Evolutionary conservation across 169 alveolate species (phyloP).

Genomic region (Plasmodium malariae): DNA sequence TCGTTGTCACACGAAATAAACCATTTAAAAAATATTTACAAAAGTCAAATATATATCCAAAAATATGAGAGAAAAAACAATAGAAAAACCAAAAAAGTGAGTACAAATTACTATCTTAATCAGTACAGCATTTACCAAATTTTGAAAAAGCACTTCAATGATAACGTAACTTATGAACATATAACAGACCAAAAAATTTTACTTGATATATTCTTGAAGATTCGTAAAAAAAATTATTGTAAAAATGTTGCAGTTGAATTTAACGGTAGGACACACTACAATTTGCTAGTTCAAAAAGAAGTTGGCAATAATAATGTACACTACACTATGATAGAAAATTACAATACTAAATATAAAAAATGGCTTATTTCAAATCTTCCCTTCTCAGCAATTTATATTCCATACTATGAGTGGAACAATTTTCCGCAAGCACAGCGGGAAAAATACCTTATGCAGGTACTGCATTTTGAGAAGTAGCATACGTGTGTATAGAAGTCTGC

Average conservation of each 20-base stretch:
- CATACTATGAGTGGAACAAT: slow-evolving; percentile 54
- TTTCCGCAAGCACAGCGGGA: slow-evolving; percentile 27
- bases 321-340: slow-evolving; percentile 32
- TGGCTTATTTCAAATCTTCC: slow-evolving; percentile 30
- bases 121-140: slow-evolving; percentile 28
- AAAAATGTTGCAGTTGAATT: slow-evolving; percentile 56
- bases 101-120: slow-evolving; percentile 13
- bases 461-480: neutral
- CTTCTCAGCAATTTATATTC: slow-evolving; percentile 24
- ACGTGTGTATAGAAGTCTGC: neutral
- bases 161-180: slow-evolving; percentile 29
- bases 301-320: neutral
- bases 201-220: slow-evolving; percentile 29
- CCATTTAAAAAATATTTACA: slow-evolving; percentile 16
- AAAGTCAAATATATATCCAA: slow-evolving; percentile 10
- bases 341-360: slow-evolving; percentile 59
- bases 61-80: neutral
- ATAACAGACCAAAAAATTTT: slow-evolving; percentile 18
- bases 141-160: slow-evolving; percentile 21
- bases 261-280: slow-evolving; percentile 70
- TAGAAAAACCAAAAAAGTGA: neutral
- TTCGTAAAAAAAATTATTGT: neutral
- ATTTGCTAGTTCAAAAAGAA: slow-evolving; percentile 12
- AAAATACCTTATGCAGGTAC: slow-evolving; percentile 6
- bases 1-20: slow-evolving; percentile 2